Percentiles rank a stretch among this genome's conserved stretches.
Conservation (phyloP, 352 stramenopile species). For the Phytophthora foliorum region DNA sequence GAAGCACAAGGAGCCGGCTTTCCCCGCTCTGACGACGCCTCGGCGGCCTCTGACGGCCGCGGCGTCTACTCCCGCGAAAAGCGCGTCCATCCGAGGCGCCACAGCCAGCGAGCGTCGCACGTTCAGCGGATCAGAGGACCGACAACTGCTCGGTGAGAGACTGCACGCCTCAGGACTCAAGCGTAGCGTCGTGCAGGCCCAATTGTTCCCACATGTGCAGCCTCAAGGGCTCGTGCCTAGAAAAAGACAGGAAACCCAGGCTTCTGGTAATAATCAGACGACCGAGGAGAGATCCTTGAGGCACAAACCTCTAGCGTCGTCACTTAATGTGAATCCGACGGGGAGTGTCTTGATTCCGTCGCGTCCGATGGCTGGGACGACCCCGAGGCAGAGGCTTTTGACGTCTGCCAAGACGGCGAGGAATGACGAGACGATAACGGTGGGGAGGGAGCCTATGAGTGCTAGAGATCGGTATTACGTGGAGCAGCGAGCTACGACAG, state of each 20-base stretch:
- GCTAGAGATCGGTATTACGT: constrained; percentile 73
- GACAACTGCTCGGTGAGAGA: constrained; percentile 41
- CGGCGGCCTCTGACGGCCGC: constrained; percentile 20
- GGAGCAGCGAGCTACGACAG: constrained; percentile 56
- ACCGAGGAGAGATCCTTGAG: constrained; percentile 4
- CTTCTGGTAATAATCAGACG: constrained; percentile 21
- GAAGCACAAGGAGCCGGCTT: constrained; percentile 6
- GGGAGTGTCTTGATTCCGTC: constrained; percentile 57
- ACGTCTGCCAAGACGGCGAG: constrained; percentile 33
- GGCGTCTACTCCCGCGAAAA: background rate
- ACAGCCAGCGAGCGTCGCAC: background rate
- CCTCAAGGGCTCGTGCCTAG: background rate
- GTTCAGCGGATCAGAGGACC: background rate
- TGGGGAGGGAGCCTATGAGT: constrained; percentile 58
- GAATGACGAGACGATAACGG: background rate
- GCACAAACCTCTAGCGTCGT: constrained; percentile 43
- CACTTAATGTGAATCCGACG: constrained; percentile 38
- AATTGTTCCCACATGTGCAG: constrained; percentile 47
- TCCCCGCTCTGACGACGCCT: constrained; percentile 20
- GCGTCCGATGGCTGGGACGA: constrained; percentile 38
- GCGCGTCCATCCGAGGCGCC: background rate
- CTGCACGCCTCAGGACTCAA: constrained; percentile 72
- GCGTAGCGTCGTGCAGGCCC: constrained; percentile 62
- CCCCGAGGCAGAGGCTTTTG: constrained; percentile 20
- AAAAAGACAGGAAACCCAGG: constrained; percentile 12